These are phyloP conservation scores for Citrus hindsii DNA, from an alignment of 345 rosid species.

Conservation along the genomic window DNA sequence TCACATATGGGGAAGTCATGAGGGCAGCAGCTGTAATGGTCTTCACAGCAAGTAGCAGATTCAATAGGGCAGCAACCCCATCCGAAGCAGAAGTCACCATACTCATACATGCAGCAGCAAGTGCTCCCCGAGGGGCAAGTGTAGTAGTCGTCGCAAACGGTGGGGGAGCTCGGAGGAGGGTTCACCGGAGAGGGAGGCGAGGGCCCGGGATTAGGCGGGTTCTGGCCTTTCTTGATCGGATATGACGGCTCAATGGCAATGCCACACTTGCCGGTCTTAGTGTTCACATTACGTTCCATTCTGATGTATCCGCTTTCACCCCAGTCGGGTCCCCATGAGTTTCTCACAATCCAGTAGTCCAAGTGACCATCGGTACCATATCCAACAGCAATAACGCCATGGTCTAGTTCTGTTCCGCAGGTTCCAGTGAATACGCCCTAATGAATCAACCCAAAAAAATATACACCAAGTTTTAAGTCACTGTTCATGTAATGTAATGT, in stretches of 20 bases:
- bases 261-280: conserved; percentile 66
- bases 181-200: conserved; percentile 58
- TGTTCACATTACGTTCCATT: conserved; percentile 49
- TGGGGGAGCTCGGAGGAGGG: conserved; percentile 31
- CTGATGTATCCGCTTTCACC: conserved; percentile 78
- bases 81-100: conserved; percentile 51
- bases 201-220: conserved; percentile 75
- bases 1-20: conserved; percentile 72
- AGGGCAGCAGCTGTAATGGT: conserved; percentile 80
- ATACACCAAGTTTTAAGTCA: neutral
- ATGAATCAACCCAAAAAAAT: neutral
- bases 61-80: conserved; percentile 94
- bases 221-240: conserved; percentile 59
- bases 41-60: conserved; percentile 84
- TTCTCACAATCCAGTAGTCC: conserved; percentile 62
- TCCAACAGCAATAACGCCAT: conserved; percentile 62
- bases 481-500: neutral
- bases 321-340: conserved; percentile 87
- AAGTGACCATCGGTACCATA: conserved; percentile 50
- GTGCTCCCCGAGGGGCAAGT: conserved; percentile 60
- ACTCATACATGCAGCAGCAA: conserved; percentile 68
- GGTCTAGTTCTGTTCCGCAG: conserved; percentile 57
- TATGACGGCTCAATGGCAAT: conserved; percentile 75
- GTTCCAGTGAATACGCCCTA: conserved; percentile 61
- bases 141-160: conserved; percentile 56